Conservation (phyloP, 2,329 filamentous ascomycete genomes). For the Venturia carpophila region DNA sequence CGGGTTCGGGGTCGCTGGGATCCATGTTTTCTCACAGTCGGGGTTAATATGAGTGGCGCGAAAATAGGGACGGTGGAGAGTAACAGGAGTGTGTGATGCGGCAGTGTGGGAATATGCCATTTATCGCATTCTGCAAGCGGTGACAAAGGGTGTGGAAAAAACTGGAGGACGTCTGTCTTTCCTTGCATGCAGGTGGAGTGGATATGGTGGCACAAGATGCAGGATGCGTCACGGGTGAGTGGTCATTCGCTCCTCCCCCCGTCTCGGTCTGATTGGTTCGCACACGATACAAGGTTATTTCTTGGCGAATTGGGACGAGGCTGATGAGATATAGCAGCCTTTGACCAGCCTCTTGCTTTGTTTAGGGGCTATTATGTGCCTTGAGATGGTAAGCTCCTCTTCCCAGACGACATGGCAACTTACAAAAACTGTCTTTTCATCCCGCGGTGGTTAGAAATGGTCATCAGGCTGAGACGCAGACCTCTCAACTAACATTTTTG, state of each 20-base stretch:
- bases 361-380: not conserved
- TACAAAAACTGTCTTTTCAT: not conserved
- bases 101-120: not conserved
- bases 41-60: not conserved
- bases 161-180: not conserved
- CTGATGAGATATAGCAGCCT: not conserved
- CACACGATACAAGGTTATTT: not conserved
- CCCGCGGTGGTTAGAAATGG: not conserved
- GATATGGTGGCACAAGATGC: conserved; percentile 1
- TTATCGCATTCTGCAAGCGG: not conserved
- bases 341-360: not conserved
- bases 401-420: not conserved
- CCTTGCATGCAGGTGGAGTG: not conserved
- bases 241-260: not conserved
- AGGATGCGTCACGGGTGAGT: conserved; percentile 8
- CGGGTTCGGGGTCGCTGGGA: not conserved
- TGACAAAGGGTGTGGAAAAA: not conserved
- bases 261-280: not conserved
- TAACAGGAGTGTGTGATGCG: not conserved
- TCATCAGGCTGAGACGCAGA: not conserved
- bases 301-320: not conserved
- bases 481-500: not conserved
- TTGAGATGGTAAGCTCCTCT: not conserved
- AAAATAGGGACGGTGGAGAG: not conserved
- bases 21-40: not conserved